These are phyloP conservation scores for Pholiota molesta DNA, from an alignment of 768 basidiomycete species.

Conservation along the genomic window DNA sequence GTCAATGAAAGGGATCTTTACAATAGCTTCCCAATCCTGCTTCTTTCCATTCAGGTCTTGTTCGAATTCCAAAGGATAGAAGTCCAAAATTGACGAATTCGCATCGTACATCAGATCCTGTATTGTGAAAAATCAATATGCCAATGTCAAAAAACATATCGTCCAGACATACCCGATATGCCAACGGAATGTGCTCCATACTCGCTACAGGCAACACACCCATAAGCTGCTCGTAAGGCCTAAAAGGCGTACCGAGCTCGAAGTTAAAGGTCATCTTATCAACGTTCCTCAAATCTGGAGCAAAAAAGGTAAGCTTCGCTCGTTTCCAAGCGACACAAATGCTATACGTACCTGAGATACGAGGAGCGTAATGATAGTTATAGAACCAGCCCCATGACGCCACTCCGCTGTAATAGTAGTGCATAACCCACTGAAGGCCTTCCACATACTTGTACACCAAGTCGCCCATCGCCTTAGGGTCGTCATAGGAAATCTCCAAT, in stretches of 20 bases:
- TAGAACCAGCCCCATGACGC: constrained; percentile 99
- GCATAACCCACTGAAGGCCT: constrained; percentile 98
- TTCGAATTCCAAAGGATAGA: constrained; percentile 92
- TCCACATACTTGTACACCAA: constrained; percentile 85
- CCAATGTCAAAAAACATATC: not conserved
- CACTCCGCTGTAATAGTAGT: constrained; percentile 97
- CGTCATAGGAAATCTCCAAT: constrained; percentile 76
- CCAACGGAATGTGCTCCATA: constrained; percentile 83
- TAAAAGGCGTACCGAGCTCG: constrained; percentile 86
- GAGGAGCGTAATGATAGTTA: constrained; percentile 95
- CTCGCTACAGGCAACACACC: constrained; percentile 94
- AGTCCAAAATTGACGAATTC: constrained; percentile 88
- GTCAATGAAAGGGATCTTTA: constrained; percentile 98
- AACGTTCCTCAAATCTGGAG: constrained; percentile 62
- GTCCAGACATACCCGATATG: constrained; percentile 68
- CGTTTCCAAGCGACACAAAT: not conserved
- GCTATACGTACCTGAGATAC: constrained; percentile 78
- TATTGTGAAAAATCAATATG: not conserved
- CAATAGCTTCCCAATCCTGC: constrained; percentile 97
- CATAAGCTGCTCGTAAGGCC: constrained; percentile 96
- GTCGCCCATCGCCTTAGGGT: constrained; percentile 66
- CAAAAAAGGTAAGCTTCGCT: constrained; percentile 3
- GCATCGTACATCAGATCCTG: constrained; percentile 90
- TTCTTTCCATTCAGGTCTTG: constrained; percentile 98
- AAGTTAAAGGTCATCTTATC: constrained; percentile 86